These are phyloP conservation scores for Scenedesmus sp. DNA, from an alignment of 163 green algal species.

Conservation along the genomic window DNA sequence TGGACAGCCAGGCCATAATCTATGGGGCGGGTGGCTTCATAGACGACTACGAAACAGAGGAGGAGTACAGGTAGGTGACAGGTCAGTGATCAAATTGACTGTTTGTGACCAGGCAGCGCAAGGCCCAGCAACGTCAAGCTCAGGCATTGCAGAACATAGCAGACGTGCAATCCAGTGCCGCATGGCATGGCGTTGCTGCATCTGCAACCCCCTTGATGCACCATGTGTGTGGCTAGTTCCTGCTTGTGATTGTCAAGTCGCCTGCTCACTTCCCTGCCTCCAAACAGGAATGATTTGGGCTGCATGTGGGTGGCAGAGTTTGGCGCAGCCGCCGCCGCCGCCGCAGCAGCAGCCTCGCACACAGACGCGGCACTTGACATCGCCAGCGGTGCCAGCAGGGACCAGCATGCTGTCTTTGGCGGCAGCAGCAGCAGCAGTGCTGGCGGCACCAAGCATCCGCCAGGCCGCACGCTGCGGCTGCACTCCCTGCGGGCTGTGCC, in stretches of 20 bases:
- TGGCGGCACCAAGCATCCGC: background rate
- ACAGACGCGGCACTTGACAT: background rate
- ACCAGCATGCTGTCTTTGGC: background rate
- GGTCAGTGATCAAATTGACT: too few relatives aligned
- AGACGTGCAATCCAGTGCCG: too few relatives aligned
- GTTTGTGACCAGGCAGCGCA: too few relatives aligned
- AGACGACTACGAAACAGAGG: conserved; percentile 76
- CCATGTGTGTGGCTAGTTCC: background rate
- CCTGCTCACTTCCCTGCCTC: background rate
- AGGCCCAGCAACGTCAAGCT: too few relatives aligned
- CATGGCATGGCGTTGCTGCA: too few relatives aligned
- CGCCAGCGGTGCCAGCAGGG: background rate
- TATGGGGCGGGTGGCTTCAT: conserved; percentile 79
- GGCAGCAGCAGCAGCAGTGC: conserved; percentile 12
- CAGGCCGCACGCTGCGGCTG: background rate
- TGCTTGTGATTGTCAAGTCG: background rate
- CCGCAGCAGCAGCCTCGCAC: background rate
- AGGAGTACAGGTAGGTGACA: conserved; percentile 62
- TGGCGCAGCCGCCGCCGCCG: background rate
- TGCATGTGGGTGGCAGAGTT: background rate
- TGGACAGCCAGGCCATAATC: conserved; percentile 69
- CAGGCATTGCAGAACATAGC: too few relatives aligned
- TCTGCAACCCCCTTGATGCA: too few relatives aligned
- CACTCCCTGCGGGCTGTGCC: conserved; percentile 13
- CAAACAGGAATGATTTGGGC: conserved; percentile 32